Conservation (phyloP, 257 asterid species). For the Nicotiana undulata region DNA sequence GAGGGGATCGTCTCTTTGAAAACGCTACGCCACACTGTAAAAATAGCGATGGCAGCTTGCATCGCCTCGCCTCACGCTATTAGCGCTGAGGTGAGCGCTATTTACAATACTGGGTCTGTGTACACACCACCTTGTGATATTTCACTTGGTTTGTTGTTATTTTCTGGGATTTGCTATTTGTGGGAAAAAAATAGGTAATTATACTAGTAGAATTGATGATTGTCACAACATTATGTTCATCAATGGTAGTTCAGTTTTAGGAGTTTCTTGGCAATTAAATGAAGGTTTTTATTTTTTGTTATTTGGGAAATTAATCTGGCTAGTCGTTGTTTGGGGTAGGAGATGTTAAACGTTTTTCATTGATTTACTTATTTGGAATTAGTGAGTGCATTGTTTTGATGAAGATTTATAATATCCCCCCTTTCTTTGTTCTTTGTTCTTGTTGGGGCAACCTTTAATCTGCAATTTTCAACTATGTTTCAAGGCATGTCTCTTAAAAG, state of each 20-base stretch:
- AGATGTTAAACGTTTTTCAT: background rate
- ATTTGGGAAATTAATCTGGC: background rate
- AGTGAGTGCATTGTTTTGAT: background rate
- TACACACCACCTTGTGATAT: too few species aligned
- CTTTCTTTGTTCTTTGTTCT: background rate
- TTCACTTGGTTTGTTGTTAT: too few species aligned
- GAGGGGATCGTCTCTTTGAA: too few species aligned
- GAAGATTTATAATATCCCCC: background rate
- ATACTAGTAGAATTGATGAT: background rate
- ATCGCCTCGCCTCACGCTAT: too few species aligned
- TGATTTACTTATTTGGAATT: background rate
- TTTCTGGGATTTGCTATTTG: background rate
- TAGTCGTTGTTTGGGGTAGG: background rate
- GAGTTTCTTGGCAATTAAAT: background rate
- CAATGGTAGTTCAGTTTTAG: background rate
- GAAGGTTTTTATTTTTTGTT: background rate
- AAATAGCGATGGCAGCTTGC: too few species aligned
- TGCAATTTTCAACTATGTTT: background rate
- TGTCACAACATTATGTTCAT: background rate
- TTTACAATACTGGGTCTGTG: too few species aligned
- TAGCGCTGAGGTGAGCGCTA: too few species aligned
- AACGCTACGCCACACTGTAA: too few species aligned
- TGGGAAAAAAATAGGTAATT: background rate
- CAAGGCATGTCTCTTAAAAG: constrained; percentile 24
- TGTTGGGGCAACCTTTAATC: background rate